Conservation (phyloP, 139 green algal species). For the Astrephomene gubernaculifera region DNA sequence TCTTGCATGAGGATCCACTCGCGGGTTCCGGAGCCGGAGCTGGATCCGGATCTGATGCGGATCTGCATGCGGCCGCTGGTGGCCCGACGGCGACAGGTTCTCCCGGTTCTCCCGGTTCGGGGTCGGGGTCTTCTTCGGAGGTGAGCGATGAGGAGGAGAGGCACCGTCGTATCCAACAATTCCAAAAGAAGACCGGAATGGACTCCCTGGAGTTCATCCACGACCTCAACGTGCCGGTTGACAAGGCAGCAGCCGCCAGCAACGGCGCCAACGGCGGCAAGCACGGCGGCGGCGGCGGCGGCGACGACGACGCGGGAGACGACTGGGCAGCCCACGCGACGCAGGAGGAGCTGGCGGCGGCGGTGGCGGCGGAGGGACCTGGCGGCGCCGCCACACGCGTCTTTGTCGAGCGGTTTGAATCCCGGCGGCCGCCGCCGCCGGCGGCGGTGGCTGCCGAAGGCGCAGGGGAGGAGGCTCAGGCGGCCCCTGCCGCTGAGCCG, state of each 20-base stretch:
- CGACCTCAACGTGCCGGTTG: conserved; percentile 8
- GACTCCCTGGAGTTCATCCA: conserved; percentile 30
- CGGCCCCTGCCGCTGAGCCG: not conserved
- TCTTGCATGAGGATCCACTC: conserved; percentile 28
- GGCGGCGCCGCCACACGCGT: conserved; percentile 11
- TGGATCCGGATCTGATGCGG: too few species aligned
- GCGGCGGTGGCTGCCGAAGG: not conserved
- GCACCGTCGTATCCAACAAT: not conserved
- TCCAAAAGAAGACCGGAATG: conserved; percentile 14
- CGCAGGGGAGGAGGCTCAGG: not conserved
- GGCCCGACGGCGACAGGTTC: too few species aligned
- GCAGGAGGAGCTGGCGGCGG: conserved; percentile 22
- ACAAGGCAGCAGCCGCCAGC: not conserved
- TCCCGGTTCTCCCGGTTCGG: too few species aligned
- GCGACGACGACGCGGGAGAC: not conserved
- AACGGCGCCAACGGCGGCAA: not conserved
- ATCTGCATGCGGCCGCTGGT: too few species aligned
- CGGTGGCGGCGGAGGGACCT: conserved; percentile 24
- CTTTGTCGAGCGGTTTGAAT: conserved; percentile 20
- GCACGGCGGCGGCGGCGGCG: not conserved
- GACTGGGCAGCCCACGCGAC: not conserved
- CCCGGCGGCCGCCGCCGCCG: not conserved
- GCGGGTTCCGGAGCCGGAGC: too few species aligned
- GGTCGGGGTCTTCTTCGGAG: not conserved
- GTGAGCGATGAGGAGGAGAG: conserved; percentile 20